These are phyloP conservation scores for Phialophora tarda DNA, from an alignment of 2,329 filamentous ascomycete genomes.

Conservation along the genomic window DNA sequence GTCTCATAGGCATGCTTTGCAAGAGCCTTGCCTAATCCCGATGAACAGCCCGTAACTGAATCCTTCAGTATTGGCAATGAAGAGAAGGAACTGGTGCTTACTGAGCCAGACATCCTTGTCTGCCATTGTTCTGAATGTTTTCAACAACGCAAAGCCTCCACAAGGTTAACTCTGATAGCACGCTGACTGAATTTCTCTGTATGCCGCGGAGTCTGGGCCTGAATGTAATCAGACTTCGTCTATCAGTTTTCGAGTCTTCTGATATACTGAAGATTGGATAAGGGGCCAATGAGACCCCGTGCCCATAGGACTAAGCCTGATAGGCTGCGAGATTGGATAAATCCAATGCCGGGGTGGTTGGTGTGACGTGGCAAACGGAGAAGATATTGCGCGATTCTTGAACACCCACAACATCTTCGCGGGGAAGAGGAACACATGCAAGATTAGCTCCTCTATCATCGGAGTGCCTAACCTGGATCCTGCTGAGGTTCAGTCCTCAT, in stretches of 20 bases:
- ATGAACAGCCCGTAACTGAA: slow-evolving; percentile 19
- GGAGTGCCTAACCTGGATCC: slow-evolving; percentile 1
- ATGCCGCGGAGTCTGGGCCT: not conserved
- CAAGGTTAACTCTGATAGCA: not conserved
- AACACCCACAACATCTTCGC: not conserved
- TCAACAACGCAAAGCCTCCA: not conserved
- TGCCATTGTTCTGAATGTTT: not conserved
- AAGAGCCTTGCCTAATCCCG: slow-evolving; percentile 16
- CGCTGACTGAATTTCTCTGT: not conserved
- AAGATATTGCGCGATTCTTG: not conserved
- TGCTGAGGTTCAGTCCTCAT: slow-evolving; percentile 30
- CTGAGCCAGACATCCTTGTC: slow-evolving; percentile 21
- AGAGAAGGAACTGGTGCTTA: slow-evolving; percentile 3
- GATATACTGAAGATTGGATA: not conserved
- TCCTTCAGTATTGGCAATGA: not conserved
- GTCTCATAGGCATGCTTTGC: slow-evolving; percentile 12
- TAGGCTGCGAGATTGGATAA: not conserved
- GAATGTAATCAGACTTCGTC: not conserved
- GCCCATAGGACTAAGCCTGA: not conserved
- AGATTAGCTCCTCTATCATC: not conserved
- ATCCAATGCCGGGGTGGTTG: not conserved
- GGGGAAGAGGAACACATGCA: not conserved
- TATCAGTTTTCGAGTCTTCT: not conserved
- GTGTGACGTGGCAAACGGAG: slow-evolving; percentile 19
- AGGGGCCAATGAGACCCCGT: slow-evolving; percentile 1